Base-by-base conservation (phyloP, 2,329 filamentous ascomycete genomes). In the Triangularia verruculosa region DNA sequence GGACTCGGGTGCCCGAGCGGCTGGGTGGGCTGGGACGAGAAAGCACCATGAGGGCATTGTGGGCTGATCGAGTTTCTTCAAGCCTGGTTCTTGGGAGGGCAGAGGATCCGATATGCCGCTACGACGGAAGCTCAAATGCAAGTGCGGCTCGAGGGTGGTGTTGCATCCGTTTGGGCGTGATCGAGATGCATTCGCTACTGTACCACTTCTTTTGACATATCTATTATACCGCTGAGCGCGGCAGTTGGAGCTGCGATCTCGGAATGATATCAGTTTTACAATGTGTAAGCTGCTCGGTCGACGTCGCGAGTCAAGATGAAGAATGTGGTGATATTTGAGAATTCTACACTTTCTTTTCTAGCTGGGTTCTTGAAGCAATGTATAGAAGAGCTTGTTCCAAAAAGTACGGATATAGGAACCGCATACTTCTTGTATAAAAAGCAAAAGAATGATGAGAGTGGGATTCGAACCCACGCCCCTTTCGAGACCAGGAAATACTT, bases 381-480 rank as follows among this genome's bases (percentile, higher is more conserved):
- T 8, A 15, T 8, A 11, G 51, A 24, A 52, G 27, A 27, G 25
- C 2, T 2, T 27, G 34, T 12, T 15, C 17, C n/a, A 57, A 51
- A 22, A 9, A 34, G 22, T 20, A 9, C 32, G n/a, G n/a, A n/a
- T n/a, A n/a, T n/a, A n/a, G n/a, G n/a, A n/a, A n/a, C n/a, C n/a
- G n/a, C n/a, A n/a, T n/a, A n/a, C n/a, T n/a, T n/a, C n/a, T n/a
- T n/a, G n/a, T n/a, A n/a, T n/a, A 20, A 17, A 24, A 11, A 54
- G 51, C n/a, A 54, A 63, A 66, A 64, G 15, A 2, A 58, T 70
- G 22, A 54, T 54, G 70, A 70, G 65, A 65, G 68, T 65, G 70
- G 66, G 68, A 70, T 70, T 70, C 68, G 69, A 71, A 70, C 69
- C 66, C 69, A 65, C 70, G 70, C 70, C 68, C 39, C 66, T 64